Evolutionary conservation across 2,329 filamentous ascomycete species (phyloP).

Genomic region (Canariomyces notabilis): DNA sequence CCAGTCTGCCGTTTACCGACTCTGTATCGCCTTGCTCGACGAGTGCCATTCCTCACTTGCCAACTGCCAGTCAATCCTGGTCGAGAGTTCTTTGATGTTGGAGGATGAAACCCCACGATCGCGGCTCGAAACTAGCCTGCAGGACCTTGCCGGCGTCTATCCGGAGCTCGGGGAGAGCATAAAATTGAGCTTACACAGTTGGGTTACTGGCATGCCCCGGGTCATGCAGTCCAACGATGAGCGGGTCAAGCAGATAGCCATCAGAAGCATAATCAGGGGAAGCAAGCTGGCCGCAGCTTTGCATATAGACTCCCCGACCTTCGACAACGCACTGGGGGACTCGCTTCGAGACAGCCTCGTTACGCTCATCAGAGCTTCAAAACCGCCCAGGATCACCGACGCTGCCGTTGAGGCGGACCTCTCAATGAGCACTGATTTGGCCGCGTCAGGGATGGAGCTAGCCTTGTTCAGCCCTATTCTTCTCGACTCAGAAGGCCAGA

Average conservation of each 20-base stretch:
- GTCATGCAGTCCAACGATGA: conserved; percentile 83
- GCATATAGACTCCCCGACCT: conserved; percentile 57
- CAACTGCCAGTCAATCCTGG: conserved; percentile 64
- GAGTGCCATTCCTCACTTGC: conserved; percentile 70
- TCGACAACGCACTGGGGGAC: conserved; percentile 62
- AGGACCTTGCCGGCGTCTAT: conserved; percentile 55
- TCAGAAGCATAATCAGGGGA: conserved; percentile 72
- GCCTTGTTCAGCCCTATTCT: conserved; percentile 55
- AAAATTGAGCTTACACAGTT: conserved; percentile 68
- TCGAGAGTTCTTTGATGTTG: conserved; percentile 73
- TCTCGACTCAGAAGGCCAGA: conserved; percentile 61
- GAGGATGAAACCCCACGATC: conserved; percentile 37
- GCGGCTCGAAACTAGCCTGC: conserved; percentile 45
- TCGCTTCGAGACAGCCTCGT: conserved; percentile 71
- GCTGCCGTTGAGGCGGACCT: conserved; percentile 31
- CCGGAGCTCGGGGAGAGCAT: conserved; percentile 50
- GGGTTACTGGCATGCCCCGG: conserved; percentile 74
- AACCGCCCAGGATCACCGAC: conserved; percentile 29
- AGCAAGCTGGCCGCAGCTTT: conserved; percentile 61
- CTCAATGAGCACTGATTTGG: conserved; percentile 28
- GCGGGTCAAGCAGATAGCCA: conserved; percentile 62
- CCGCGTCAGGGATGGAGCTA: conserved; percentile 18
- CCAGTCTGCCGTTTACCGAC: conserved; percentile 56
- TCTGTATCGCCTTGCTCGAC: conserved; percentile 73
- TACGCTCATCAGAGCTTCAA: conserved; percentile 34